Conservation (phyloP, 148 eudicot species). For the Vaccinium darrowii region DNA sequence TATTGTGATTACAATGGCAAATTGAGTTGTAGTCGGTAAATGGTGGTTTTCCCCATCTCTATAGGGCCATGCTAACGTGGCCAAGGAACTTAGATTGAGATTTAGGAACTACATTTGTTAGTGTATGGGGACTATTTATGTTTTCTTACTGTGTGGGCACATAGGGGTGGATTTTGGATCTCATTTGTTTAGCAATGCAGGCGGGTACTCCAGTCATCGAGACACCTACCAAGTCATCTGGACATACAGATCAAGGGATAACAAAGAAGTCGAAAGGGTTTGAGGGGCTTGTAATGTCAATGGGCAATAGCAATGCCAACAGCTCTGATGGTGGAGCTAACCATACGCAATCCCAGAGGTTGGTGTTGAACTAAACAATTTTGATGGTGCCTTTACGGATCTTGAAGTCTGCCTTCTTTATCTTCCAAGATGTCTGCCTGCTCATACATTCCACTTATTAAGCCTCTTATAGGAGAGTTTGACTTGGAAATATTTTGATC, state of each 20-base stretch:
- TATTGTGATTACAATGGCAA: not conserved
- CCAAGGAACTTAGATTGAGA: slow-evolving; percentile 23
- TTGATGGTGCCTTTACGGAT: not conserved
- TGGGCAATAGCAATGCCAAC: slow-evolving; percentile 62
- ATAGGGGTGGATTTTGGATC: not conserved
- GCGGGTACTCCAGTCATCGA: slow-evolving; percentile 64
- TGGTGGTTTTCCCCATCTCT: not conserved
- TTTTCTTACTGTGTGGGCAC: not conserved
- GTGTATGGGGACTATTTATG: not conserved
- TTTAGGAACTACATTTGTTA: not conserved
- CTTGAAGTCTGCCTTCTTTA: not conserved
- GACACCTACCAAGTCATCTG: slow-evolving; percentile 69
- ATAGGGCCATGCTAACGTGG: slow-evolving; percentile 16
- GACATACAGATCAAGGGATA: slow-evolving; percentile 57
- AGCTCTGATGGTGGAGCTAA: slow-evolving; percentile 58
- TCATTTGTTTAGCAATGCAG: slow-evolving; percentile 33
- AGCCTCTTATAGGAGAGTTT: not conserved
- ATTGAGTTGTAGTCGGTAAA: slow-evolving; percentile 9
- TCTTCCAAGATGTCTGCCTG: not conserved
- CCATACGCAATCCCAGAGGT: slow-evolving; percentile 64
- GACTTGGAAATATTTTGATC: not conserved
- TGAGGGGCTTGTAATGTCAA: slow-evolving; percentile 91
- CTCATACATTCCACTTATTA: not conserved
- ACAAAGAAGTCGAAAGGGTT: slow-evolving; percentile 72
- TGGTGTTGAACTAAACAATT: slow-evolving; percentile 14